These are phyloP conservation scores for Diaporthe sp. DNA, from an alignment of 2,329 filamentous ascomycete species.

Conservation along the genomic window DNA sequence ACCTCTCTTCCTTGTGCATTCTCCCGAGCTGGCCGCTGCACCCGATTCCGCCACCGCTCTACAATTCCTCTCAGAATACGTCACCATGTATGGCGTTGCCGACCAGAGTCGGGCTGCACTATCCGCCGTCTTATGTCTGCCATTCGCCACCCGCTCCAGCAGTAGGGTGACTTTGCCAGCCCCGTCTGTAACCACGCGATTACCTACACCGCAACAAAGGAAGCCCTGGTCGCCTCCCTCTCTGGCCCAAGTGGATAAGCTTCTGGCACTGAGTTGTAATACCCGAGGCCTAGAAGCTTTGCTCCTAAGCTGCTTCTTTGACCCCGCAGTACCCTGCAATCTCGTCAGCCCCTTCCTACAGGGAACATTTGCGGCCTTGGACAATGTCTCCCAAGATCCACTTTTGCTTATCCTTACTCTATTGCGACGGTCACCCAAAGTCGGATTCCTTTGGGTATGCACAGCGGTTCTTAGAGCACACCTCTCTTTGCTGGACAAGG, in stretches of 20 bases:
- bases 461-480: background rate
- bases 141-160: background rate
- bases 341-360: conserved; percentile 1
- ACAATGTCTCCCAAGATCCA: background rate
- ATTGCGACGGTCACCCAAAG: background rate
- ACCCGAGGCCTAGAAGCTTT: background rate
- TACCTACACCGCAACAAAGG: background rate
- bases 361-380: conserved; percentile 12
- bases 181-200: background rate
- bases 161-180: background rate
- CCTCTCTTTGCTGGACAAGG: background rate
- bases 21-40: background rate
- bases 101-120: conserved; percentile 17
- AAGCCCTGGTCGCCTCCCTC: background rate
- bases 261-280: conserved; percentile 3
- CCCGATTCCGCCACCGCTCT: background rate
- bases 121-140: conserved; percentile 13
- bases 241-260: conserved; percentile 4
- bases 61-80: conserved; percentile 1
- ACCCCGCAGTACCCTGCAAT: background rate
- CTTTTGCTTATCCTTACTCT: background rate
- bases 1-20: background rate
- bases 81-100: background rate
- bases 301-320: background rate
- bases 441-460: conserved; percentile 1